phyloP scores from a whole-genome alignment of 2,329 filamentous ascomycete species.

The Penicillium sp. region DNA sequence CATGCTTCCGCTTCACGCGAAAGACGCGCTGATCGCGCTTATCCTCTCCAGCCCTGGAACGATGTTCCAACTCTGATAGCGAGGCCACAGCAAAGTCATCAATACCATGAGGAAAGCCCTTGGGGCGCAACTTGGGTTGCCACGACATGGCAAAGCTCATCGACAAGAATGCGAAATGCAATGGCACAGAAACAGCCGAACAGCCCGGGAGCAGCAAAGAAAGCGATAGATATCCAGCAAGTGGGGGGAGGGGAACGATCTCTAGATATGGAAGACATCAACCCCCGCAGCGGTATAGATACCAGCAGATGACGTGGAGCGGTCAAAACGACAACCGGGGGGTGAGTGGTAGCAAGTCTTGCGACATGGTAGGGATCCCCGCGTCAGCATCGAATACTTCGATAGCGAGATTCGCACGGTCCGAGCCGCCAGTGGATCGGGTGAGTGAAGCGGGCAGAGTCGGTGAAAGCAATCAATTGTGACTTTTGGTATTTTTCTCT shows the following conservation, averaged over 20 bases:
- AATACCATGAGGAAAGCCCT: slow-evolving; percentile 34
- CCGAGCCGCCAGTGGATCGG: background rate
- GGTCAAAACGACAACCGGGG: slow-evolving; percentile 3
- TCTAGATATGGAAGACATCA: background rate
- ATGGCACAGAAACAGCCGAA: too few relatives aligned
- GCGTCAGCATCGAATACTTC: too few relatives aligned
- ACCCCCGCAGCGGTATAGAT: too few relatives aligned
- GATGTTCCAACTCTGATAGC: slow-evolving; percentile 28
- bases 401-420: too few relatives aligned
- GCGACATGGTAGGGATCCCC: too few relatives aligned
- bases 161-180: background rate
- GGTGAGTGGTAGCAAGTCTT: background rate
- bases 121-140: slow-evolving; percentile 38
- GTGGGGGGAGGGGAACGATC: background rate
- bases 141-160: slow-evolving; percentile 38
- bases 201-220: too few relatives aligned
- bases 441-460: slow-evolving; percentile 18
- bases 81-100: slow-evolving; percentile 32
- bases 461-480: slow-evolving; percentile 5
- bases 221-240: too few relatives aligned
- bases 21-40: slow-evolving; percentile 38
- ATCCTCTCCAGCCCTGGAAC: slow-evolving; percentile 27
- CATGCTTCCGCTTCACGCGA: slow-evolving; percentile 43
- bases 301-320: too few relatives aligned
- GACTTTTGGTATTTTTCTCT: too few relatives aligned